Evolutionary conservation across 2,329 filamentous ascomycete genomes (phyloP).

Genomic region (Teratosphaeria viscida): DNA sequence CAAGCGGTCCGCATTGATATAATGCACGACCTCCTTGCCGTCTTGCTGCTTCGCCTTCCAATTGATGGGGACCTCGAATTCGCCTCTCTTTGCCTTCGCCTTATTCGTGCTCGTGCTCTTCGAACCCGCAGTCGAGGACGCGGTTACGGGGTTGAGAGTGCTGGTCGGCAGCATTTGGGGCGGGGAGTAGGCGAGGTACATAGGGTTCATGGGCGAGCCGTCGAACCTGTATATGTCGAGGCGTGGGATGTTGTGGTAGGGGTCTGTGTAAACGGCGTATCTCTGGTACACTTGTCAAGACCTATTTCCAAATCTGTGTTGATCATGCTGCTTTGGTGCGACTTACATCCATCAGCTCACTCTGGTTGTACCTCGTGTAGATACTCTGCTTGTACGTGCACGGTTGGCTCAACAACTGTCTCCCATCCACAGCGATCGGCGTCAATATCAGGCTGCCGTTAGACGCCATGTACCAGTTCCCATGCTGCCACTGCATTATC

Average conservation of each 20-base stretch:
- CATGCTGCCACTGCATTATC: slow-evolving; percentile 66
- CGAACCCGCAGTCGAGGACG: slow-evolving; percentile 27
- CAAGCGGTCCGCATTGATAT: slow-evolving; percentile 34
- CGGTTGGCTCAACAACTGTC: slow-evolving; percentile 55
- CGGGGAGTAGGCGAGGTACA: slow-evolving; percentile 54
- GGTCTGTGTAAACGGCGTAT: slow-evolving; percentile 43
- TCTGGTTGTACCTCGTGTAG: slow-evolving; percentile 58
- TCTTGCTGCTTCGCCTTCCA: slow-evolving; percentile 23
- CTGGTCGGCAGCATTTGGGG: slow-evolving; percentile 61
- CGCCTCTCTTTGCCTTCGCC: slow-evolving; percentile 18
- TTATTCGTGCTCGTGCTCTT: slow-evolving; percentile 8
- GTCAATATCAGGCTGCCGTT: slow-evolving; percentile 50
- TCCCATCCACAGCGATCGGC: slow-evolving; percentile 56
- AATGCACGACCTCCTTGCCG: slow-evolving; percentile 23
- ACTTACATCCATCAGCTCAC: slow-evolving; percentile 49
- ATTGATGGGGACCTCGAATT: slow-evolving; percentile 28
- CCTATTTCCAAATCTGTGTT: neutral
- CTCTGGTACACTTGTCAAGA: slow-evolving; percentile 19
- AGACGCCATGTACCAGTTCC: slow-evolving; percentile 45
- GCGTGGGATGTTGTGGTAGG: slow-evolving; percentile 51
- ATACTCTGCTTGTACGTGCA: slow-evolving; percentile 45
- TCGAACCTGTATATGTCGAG: slow-evolving; percentile 56
- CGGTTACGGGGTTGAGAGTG: slow-evolving; percentile 48
- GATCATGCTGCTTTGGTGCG: neutral
- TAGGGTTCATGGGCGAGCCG: slow-evolving; percentile 54